Conservation (phyloP, 352 stramenopile genomes). For the Blastocystis sp. region DNA sequence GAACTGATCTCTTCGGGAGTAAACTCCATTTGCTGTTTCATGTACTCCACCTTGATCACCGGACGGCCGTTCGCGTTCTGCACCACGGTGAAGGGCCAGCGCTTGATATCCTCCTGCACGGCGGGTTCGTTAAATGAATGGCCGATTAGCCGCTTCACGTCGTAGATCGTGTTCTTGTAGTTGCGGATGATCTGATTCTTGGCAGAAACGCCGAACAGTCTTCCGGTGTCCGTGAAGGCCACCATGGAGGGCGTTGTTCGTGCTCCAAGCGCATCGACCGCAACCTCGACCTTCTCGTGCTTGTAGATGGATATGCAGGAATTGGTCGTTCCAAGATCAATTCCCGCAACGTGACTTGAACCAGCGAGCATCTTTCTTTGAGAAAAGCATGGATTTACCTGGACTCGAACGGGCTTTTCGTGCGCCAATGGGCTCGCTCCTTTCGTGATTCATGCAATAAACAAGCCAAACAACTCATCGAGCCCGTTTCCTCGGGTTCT, state of each 20-base stretch:
- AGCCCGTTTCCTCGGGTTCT: constrained; percentile 14
- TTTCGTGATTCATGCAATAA: too few species aligned
- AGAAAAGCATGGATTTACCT: too few species aligned
- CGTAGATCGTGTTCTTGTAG: constrained; percentile 75
- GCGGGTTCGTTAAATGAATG: constrained; percentile 29
- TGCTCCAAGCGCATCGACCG: constrained; percentile 92
- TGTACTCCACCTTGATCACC: constrained; percentile 30
- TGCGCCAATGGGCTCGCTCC: too few species aligned
- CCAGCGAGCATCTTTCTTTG: constrained; percentile 1
- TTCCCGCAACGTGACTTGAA: constrained; percentile 89
- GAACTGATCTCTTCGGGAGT: constrained; percentile 60
- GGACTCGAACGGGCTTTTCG: too few species aligned
- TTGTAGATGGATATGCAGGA: constrained; percentile 95
- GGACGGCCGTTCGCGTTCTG: constrained; percentile 11
- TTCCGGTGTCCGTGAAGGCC: constrained; percentile 90
- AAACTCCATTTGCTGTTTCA: constrained; percentile 18
- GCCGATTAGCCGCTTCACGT: constrained; percentile 73
- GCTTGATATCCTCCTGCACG: constrained; percentile 71
- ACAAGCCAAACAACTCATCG: constrained; percentile 15
- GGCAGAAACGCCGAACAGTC: constrained; percentile 90
- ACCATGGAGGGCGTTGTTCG: constrained; percentile 93
- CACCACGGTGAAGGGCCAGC: constrained; percentile 41
- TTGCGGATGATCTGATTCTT: constrained; percentile 83
- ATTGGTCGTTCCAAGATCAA: constrained; percentile 95
- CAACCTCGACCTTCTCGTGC: constrained; percentile 92